Evolutionary conservation across 2,329 filamentous ascomycete species (phyloP), one percentile per base, ranked within the genome.

Genomic region (Ophiostoma triangulosporum): DNA sequence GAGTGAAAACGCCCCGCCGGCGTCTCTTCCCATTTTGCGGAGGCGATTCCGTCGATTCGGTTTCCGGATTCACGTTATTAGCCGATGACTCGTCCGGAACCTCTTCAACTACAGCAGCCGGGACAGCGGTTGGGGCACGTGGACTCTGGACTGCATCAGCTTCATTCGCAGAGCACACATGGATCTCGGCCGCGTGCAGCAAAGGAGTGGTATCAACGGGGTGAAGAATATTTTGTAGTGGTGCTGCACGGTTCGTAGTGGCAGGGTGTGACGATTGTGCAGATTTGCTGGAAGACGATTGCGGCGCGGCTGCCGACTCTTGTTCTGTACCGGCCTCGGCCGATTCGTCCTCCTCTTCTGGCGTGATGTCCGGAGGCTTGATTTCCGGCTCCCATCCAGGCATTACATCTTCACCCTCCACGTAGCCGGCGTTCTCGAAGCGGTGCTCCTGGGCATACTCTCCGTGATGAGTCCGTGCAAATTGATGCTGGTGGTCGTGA

Each of bases 1-100:
- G 57, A 1, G 59, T 58, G 32, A 67, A 64, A 1, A 57, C 45
- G 26, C 56, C 53, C 26, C 56, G 38, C 22, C 45, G 52, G 11
- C 57, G 57, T n/a, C 55, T 36, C 27, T 29, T 27, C 9, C 6
- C 49, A 6, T 24, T 43, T 6, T 24, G 9, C 3, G 38, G 38
- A n/a, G n/a, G n/a, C n/a, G n/a, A n/a, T n/a, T n/a, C n/a, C n/a
- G n/a, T n/a, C 20, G 38, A 43, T 6, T 5, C 20, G 6, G 38
- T 43, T 24, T 26, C 38, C 1, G 38, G 20, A 11, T 11, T 22
- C 20, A 9, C 38, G 7, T 22, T 24, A 2, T 43, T 20, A 12
- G 17, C 35, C 17, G 38, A 43, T 12, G 22, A 43, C 4, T 43
- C 20, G 11, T 43, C 38, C 8, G 33, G n/a, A 8, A 43, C 20